phyloP scores from a whole-genome alignment of 1,284 basidiomycete genomes.

The Schizophyllum amplum region DNA sequence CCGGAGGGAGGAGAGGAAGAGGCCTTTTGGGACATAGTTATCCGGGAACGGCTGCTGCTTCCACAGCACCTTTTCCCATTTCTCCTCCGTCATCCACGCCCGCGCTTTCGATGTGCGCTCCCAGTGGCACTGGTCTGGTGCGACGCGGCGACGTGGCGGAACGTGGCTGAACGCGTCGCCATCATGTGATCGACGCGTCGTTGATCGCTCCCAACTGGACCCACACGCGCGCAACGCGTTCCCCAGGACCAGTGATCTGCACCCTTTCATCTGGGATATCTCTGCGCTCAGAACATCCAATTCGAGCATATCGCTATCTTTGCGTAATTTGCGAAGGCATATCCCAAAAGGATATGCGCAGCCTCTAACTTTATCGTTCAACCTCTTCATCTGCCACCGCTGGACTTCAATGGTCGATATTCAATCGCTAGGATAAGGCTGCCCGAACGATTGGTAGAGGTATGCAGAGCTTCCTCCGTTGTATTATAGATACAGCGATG shows the following conservation, averaged over 20 bases:
- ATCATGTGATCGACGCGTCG: neutral
- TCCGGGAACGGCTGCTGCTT: constrained; percentile 71
- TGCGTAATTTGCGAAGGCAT: neutral
- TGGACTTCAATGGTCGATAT: too few relatives aligned
- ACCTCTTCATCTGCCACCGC: too few relatives aligned
- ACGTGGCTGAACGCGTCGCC: neutral
- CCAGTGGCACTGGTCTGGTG: neutral
- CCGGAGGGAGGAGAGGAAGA: constrained; percentile 73
- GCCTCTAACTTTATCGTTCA: neutral
- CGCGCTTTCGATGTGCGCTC: constrained; percentile 10
- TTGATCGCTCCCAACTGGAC: neutral
- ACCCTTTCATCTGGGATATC: neutral
- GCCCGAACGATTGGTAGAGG: too few relatives aligned
- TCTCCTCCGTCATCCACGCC: constrained; percentile 14
- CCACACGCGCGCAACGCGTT: neutral
- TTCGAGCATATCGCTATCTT: too few relatives aligned
- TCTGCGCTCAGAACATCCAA: too few relatives aligned
- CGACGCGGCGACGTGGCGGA: neutral
- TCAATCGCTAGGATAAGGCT: too few relatives aligned
- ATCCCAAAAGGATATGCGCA: neutral
- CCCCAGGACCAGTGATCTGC: neutral
- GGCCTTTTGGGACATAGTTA: constrained; percentile 76
- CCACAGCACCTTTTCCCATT: constrained; percentile 86
- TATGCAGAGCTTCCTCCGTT: too few relatives aligned
- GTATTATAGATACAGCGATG: too few relatives aligned